Base-by-base conservation (phyloP, 1,139 yeast species). In the Ogataea hybrid region DNA sequence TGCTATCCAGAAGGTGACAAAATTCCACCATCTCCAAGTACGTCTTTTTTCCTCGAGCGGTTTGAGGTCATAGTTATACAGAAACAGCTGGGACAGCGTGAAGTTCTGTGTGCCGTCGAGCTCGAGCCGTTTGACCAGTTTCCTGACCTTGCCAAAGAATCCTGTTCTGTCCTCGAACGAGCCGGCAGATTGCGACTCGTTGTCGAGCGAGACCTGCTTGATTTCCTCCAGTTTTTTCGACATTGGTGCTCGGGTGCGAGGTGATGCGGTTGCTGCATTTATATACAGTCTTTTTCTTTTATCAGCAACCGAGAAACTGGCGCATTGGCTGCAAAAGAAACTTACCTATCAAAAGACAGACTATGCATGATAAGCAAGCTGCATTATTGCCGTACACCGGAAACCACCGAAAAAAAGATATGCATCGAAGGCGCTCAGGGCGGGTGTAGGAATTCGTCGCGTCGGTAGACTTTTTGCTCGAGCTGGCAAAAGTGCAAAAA, bases 11-110 rank as follows among this genome's bases (percentile, higher is more conserved):
- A 85, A 85, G 48, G 77, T 81, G 8, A 82, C 81, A 59, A 68
- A 87, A 58, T 85, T 84, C 62, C 71, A 81, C 94, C 95, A 85
- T 23, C 77, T 69, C 96, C 96, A 87, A 20, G 74, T 73, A 59
- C 95, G 71, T 59, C 87, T 70, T 12, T 68, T 74, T 18, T 66
- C 71, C 54, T 83, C 87, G 2, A 87, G 90, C 0, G 96, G 95
- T 51, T 77, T 75, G 55, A 87, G 71, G 65, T 87, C 96, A 50
- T 74, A 70, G 62, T 86, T 87, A 56, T 74, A 79, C 37, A 87
- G 69, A 53, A 79, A 82, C 56, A 80, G 70, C 52, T 81, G 84
- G 4, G 73, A 56, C 1, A 72, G 49, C 1, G 77, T 59, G 41
- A 75, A 44, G 23, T 51, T 47, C 47, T 58, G 33, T 28, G 56